These are phyloP conservation scores for Chrysopogon serrulatus DNA, from an alignment of 176 grass and related monocot species.

Conservation along the genomic window DNA sequence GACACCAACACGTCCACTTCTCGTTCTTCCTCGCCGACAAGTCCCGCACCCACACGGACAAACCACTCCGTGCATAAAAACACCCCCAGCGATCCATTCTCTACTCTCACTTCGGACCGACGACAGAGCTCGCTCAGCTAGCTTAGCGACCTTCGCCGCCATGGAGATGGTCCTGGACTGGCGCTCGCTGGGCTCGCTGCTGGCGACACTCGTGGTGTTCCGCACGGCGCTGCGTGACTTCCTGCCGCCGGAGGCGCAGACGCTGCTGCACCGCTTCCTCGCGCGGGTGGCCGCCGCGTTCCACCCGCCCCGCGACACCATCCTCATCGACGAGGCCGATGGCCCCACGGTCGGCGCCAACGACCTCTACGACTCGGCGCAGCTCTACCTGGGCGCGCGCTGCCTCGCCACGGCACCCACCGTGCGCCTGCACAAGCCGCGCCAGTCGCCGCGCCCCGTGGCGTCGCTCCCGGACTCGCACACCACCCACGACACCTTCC, in stretches of 20 bases:
- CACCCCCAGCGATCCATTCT: background rate
- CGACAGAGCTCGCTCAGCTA: background rate
- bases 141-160: background rate
- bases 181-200: conserved; percentile 55
- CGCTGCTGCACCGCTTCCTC: conserved; percentile 15
- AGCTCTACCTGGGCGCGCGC: conserved; percentile 50
- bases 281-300: conserved; percentile 5
- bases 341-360: conserved; percentile 25
- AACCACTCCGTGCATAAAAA: background rate
- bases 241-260: conserved; percentile 54
- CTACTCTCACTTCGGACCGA: background rate
- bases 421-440: conserved; percentile 59
- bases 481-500: conserved; percentile 47
- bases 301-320: conserved; percentile 23
- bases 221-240: conserved; percentile 50
- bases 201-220: conserved; percentile 62
- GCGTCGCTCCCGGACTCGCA: conserved; percentile 62
- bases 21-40: background rate
- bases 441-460: conserved; percentile 7
- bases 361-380: conserved; percentile 53
- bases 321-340: conserved; percentile 78
- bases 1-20: too few relatives aligned
- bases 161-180: conserved; percentile 65
- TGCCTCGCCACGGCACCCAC: conserved; percentile 41
- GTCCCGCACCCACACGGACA: background rate